Base-by-base conservation (phyloP, 768 basidiomycete species). In the Rhodosporidiobolus sp. region DNA sequence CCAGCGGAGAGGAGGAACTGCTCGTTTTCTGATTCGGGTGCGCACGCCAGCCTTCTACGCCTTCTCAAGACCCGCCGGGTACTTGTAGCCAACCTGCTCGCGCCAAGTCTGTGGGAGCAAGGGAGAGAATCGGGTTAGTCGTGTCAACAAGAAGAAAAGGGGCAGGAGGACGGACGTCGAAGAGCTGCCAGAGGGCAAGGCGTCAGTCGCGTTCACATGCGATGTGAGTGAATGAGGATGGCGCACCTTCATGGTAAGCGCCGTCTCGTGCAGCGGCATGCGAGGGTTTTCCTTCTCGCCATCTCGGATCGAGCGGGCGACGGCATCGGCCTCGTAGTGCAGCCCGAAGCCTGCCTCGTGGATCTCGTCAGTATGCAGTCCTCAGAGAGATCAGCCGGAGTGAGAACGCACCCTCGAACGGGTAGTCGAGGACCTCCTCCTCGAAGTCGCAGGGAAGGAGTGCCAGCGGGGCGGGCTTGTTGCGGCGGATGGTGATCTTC, bases 281-380 rank as follows among this genome's bases (percentile, higher is more conserved):
- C 61, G 38, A 28, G 54, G 45, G 69, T 49, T 63, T 24, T 38
- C 28, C n/a, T 19, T 55, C 61, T 69, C 53, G 30, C 62, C 69
- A 32, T 64, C 69, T 56, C 61, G 61, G 26, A 70, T 32, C 52
- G 34, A 64, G 24, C 62, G 49, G 8, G 61, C 69, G 17, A 70
- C 69, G 22, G 55, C 69, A 28, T 70, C 69, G 19, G 69, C 69
- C 49, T 70, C 69, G 53, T 43, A 64, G 45, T 70, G 63, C 34
- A 70, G 38, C 6, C 69, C 62, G 4, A 53, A 56, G 12, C 57
- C 43, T 35, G 30, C 17, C 7, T 8, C 20, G 28, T 4, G 43
- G 20, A 35, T 14, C 7, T 12, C 4, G 28, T n/a, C 26, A 48
- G 46, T 19, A 5, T 4, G n/a, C n/a, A 4, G 10, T 48, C 19